Conservation (phyloP, 257 asterid species). For the Penstemon newberryi region DNA sequence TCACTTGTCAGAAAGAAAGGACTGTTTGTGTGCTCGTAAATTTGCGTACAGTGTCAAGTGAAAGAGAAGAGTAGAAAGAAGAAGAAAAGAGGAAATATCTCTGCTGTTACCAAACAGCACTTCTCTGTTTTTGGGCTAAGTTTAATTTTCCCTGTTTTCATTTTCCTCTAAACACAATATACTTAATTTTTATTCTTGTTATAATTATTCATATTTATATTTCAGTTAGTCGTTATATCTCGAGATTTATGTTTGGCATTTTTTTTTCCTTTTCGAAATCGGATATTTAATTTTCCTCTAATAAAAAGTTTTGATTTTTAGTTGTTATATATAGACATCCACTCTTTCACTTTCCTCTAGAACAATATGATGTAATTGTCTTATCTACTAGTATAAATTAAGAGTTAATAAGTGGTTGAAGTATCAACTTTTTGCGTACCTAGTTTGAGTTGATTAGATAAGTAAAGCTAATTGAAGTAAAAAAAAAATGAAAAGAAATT, state of each 20-base stretch:
- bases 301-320: too few species aligned
- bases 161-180: too few species aligned
- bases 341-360: too few species aligned
- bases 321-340: too few species aligned
- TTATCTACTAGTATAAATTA: background rate
- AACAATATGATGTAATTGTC: too few species aligned
- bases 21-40: conserved; percentile 7
- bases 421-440: background rate
- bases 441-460: background rate
- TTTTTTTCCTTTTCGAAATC: too few species aligned
- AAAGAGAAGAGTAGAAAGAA: conserved; percentile 2
- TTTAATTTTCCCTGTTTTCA: background rate
- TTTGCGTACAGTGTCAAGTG: conserved; percentile 28
- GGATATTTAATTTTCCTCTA: too few species aligned
- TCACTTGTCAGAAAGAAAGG: conserved; percentile 8
- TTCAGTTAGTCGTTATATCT: background rate
- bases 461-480: background rate
- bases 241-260: background rate
- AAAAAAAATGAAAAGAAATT: background rate
- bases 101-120: conserved; percentile 28
- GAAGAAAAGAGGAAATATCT: conserved; percentile 22
- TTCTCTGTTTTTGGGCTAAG: conserved; percentile 14
- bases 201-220: background rate
- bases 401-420: background rate
- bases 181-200: too few species aligned